Conservation (phyloP, 768 basidiomycete species). For the Trametes elegans region DNA sequence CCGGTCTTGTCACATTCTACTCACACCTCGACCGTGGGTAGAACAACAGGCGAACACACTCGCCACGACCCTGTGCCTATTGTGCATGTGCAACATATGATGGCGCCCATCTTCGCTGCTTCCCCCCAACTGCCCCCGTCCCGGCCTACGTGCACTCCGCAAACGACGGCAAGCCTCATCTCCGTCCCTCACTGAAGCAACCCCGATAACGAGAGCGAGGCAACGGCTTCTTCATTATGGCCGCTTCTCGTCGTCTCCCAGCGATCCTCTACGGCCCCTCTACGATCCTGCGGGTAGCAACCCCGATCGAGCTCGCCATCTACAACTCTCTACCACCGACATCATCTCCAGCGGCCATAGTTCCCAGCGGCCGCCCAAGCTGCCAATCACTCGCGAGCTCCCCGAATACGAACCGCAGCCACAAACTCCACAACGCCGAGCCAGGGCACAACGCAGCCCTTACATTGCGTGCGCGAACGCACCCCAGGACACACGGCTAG, state of each 20-base stretch:
- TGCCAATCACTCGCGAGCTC: neutral
- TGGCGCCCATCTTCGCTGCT: constrained; percentile 1
- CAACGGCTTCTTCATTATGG: constrained; percentile 1
- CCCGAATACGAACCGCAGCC: too few relatives aligned
- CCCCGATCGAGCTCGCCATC: neutral
- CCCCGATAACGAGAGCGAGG: neutral
- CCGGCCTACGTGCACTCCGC: neutral
- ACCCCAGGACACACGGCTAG: neutral
- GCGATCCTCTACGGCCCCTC: constrained; percentile 11
- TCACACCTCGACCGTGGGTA: neutral
- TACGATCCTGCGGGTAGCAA: constrained; percentile 3
- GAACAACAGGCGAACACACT: neutral
- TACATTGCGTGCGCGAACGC: neutral
- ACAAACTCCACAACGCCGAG: constrained; percentile 7
- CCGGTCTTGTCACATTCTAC: neutral
- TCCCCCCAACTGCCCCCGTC: neutral
- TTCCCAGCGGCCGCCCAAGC: neutral
- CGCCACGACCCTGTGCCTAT: neutral
- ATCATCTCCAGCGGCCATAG: neutral
- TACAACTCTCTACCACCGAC: constrained; percentile 6
- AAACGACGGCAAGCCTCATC: neutral
- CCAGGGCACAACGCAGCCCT: neutral
- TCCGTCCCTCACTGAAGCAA: neutral
- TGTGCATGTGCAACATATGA: constrained; percentile 7
- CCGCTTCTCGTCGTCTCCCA: neutral